Percentiles rank a stretch among this genome's conserved stretches.
Conservation (phyloP, 495 filamentous ascomycete species). For the Venustampulla echinocandica region DNA sequence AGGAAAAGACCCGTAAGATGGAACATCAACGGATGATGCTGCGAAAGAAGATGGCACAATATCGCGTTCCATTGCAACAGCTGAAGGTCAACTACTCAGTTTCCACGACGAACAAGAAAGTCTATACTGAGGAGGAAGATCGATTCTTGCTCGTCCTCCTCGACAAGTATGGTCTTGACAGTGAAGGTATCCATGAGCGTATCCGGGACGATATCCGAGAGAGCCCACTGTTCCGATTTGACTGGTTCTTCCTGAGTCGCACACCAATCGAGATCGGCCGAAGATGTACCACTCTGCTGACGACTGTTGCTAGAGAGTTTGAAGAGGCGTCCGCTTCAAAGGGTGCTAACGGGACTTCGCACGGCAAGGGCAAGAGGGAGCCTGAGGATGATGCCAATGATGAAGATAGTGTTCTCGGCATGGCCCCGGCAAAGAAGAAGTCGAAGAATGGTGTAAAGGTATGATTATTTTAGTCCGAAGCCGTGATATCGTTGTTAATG, state of each 20-base stretch:
- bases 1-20: slow-evolving; percentile 79
- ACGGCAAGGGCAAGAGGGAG: slow-evolving; percentile 65
- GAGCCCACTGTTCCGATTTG: slow-evolving; percentile 90
- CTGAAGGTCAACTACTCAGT: slow-evolving; percentile 98
- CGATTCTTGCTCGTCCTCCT: slow-evolving; percentile 91
- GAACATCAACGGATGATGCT: slow-evolving; percentile 92
- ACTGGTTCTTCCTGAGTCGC: slow-evolving; percentile 96
- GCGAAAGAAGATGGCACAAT: slow-evolving; percentile 87
- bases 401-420: slow-evolving; percentile 61
- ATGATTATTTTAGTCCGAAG: slow-evolving; percentile 12
- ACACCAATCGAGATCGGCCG: slow-evolving; percentile 89
- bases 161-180: slow-evolving; percentile 81
- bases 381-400: slow-evolving; percentile 73
- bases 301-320: slow-evolving; percentile 89
- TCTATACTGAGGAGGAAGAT: slow-evolving; percentile 98
- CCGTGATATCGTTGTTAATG: slow-evolving; percentile 19
- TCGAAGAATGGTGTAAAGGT: slow-evolving; percentile 72
- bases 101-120: slow-evolving; percentile 98
- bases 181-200: slow-evolving; percentile 72
- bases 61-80: slow-evolving; percentile 92
- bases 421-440: slow-evolving; percentile 86
- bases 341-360: slow-evolving; percentile 46
- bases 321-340: slow-evolving; percentile 48
- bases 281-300: slow-evolving; percentile 86
- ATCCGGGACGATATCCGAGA: slow-evolving; percentile 92